These are phyloP conservation scores for Mucor irregularis DNA, from an alignment of 371 early-diverging fungal species.

Conservation along the genomic window DNA sequence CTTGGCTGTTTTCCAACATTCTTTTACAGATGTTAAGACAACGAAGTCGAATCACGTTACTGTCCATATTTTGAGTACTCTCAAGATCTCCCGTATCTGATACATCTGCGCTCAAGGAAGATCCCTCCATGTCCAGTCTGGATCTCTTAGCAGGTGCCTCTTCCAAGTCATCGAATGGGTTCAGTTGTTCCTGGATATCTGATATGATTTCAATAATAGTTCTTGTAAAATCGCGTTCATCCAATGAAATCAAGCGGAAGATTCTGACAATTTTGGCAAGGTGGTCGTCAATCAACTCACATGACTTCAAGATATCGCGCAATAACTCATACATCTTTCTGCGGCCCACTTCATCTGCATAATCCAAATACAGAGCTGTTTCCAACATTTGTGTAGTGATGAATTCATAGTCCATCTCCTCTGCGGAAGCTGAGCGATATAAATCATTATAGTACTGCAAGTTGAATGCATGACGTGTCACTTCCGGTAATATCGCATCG, in stretches of 20 bases:
- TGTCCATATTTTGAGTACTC: background rate
- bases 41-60: slow-evolving; percentile 24
- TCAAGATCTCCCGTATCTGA: no score
- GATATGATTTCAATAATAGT: slow-evolving; percentile 81
- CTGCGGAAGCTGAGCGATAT: slow-evolving; percentile 26
- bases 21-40: slow-evolving; percentile 74
- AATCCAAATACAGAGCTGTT: slow-evolving; percentile 76
- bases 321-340: slow-evolving; percentile 76
- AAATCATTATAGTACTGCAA: slow-evolving; percentile 67
- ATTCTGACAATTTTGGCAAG: slow-evolving; percentile 70
- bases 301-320: slow-evolving; percentile 72
- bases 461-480: slow-evolving; percentile 67
- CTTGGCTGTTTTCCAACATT: slow-evolving; percentile 72
- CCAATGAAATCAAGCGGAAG: slow-evolving; percentile 70
- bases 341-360: slow-evolving; percentile 86
- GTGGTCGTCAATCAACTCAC: slow-evolving; percentile 73
- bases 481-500: slow-evolving; percentile 75
- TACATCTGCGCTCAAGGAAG: background rate
- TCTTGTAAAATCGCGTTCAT: slow-evolving; percentile 85
- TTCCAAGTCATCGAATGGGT: background rate
- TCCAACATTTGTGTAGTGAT: slow-evolving; percentile 76
- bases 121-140: slow-evolving; percentile 3
- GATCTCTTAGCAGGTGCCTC: slow-evolving; percentile 18
- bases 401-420: slow-evolving; percentile 55
- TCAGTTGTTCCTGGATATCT: slow-evolving; percentile 29